Base-by-base conservation (phyloP, 208 protist genomes). In the Acanthamoeba culbertsoni region DNA sequence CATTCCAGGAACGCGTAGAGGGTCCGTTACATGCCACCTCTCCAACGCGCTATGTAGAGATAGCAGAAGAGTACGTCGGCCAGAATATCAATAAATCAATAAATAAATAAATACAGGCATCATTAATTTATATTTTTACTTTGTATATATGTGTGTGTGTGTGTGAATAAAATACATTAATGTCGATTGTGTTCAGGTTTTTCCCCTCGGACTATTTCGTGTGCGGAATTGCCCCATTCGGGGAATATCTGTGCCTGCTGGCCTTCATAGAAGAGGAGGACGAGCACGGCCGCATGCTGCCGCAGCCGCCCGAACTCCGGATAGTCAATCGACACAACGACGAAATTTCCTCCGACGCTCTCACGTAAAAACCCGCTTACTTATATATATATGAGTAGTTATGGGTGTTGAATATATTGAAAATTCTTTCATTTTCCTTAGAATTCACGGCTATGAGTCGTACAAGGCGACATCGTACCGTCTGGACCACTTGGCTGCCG, bases 331-430 rank as follows among this genome's bases (percentile, higher is more conserved):
- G 77, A 18, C 93, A 82, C 35, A 96, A 97, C 62, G 94, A 96
- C 2, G 96, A 98, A 68, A 89, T 97, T 8, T 97, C 95, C 33
- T 95, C 95, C 14, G 97, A 98, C 90, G 93, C 96, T 42, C 93
- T 98, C 20, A 71, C 94, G 1, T 97, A 62, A 57, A 48, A 28
- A 57, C 51, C 71, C 28, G n/a, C 28, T 26, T n/a, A 31, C 18
- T 73, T 8, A 3, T n/a, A 65, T 91, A 23, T 28, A 73, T 40
- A 35, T 8, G 28, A 62, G 18, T 57, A 7, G 28, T 48, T 18
- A 37, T 8, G 0, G 28, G 2, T 73, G 0, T 8, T 2, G 16
- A 33, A 73, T 8, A 12, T 90, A 2, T 42, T 40, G 43, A 42
- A 1, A 73, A 31, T 18, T 57, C 57, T 37, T 16, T 75, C 35